A percentile compares a stretch with the other conserved stretches of the same genome.
Conservation (phyloP, 2,329 filamentous ascomycete species). For the Bipolaris zeicola region DNA sequence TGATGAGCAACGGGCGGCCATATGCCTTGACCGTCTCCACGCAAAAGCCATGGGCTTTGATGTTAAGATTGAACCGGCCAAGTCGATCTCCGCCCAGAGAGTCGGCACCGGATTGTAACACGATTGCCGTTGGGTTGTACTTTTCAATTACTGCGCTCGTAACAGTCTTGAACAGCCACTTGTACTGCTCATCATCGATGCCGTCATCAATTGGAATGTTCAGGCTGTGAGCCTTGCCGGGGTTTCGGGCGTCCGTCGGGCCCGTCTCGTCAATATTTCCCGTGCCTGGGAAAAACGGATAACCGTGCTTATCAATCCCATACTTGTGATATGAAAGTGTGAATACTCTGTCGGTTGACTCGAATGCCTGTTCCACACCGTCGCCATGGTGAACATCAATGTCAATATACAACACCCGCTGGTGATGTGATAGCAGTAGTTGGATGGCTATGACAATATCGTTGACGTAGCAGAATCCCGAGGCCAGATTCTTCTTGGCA, state of each 20-base stretch:
- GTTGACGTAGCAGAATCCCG: conserved; percentile 98
- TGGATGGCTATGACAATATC: conserved; percentile 95
- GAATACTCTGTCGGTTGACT: conserved; percentile 86
- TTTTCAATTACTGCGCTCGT: conserved; percentile 78
- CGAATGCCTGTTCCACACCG: conserved; percentile 89
- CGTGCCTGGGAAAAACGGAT: conserved; percentile 85
- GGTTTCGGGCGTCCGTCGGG: conserved; percentile 79
- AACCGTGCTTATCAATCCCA: conserved; percentile 64
- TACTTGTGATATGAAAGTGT: conserved; percentile 98
- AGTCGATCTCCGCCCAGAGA: conserved; percentile 91
- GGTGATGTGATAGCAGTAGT: conserved; percentile 79
- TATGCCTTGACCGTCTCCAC: conserved; percentile 86
- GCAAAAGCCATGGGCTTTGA: conserved; percentile 90
- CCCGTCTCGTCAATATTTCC: conserved; percentile 87
- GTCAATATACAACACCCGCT: conserved; percentile 91
- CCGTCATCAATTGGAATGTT: conserved; percentile 91
- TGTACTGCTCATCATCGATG: conserved; percentile 89
- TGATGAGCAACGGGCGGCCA: conserved; percentile 80
- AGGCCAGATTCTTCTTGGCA: conserved; percentile 91
- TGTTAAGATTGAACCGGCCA: conserved; percentile 95
- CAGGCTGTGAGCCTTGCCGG: conserved; percentile 85
- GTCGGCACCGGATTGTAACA: conserved; percentile 94
- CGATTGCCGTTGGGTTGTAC: conserved; percentile 89
- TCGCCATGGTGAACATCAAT: conserved; percentile 93
- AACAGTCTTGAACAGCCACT: conserved; percentile 79